Conservation (phyloP, 192 early-diverging fungal genomes). For the Linnemannia elongata region DNA sequence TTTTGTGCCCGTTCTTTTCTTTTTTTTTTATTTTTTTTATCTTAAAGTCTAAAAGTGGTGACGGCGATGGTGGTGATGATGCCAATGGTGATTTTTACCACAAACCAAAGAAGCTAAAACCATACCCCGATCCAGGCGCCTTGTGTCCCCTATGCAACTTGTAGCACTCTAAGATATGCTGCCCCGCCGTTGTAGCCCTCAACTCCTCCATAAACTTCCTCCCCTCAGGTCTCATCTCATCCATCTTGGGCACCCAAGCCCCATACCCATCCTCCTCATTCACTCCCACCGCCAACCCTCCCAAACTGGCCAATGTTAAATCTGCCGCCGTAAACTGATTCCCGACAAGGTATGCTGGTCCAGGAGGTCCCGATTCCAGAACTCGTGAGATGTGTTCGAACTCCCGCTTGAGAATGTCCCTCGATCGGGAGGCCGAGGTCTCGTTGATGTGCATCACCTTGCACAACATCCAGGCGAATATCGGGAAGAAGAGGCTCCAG, state of each 20-base stretch:
- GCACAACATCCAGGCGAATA: slow-evolving; percentile 15
- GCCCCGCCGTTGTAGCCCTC: slow-evolving; percentile 37
- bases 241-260: slow-evolving; percentile 22
- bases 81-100: slow-evolving; percentile 17
- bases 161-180: slow-evolving; percentile 48
- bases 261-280: slow-evolving; percentile 42
- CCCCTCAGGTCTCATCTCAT: slow-evolving; percentile 13
- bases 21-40: not conserved
- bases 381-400: slow-evolving; percentile 49
- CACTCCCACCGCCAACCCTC: slow-evolving; percentile 14
- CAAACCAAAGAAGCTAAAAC: slow-evolving; percentile 35
- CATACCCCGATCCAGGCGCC: slow-evolving; percentile 37
- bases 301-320: slow-evolving; percentile 39
- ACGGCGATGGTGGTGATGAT: not conserved
- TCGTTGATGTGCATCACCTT: slow-evolving; percentile 23
- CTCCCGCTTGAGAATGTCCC: slow-evolving; percentile 41
- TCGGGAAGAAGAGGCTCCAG: slow-evolving; percentile 32
- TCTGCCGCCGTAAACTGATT: slow-evolving; percentile 50
- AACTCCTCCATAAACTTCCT: slow-evolving; percentile 32
- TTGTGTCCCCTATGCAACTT: slow-evolving; percentile 41
- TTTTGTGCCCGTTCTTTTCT: not conserved
- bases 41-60: not conserved
- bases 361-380: slow-evolving; percentile 31
- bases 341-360: slow-evolving; percentile 36
- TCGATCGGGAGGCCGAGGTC: slow-evolving; percentile 30